Evolutionary conservation across 148 eudicot genomes (phyloP).

Genomic region (Polygonum maritimum): DNA sequence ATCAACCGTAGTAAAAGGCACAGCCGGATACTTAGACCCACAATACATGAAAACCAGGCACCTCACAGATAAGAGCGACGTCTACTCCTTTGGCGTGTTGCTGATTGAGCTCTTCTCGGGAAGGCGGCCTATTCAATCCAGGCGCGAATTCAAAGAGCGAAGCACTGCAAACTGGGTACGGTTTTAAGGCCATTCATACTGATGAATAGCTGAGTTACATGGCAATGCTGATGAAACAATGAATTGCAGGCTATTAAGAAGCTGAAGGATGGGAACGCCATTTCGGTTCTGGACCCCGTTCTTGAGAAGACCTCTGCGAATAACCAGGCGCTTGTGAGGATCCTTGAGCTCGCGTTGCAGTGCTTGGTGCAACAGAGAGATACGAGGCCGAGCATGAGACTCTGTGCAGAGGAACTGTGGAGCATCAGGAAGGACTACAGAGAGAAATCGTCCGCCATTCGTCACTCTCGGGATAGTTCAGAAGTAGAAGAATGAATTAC

Average conservation of each 20-base stretch:
- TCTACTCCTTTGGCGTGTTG: slow-evolving; percentile 52
- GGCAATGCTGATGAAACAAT: not conserved
- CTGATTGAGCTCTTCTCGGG: slow-evolving; percentile 54
- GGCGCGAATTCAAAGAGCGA: slow-evolving; percentile 28
- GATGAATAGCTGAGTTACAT: not conserved
- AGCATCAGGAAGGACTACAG: slow-evolving; percentile 63
- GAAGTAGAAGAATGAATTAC: slow-evolving; percentile 14
- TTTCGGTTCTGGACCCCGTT: slow-evolving; percentile 53
- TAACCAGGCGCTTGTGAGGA: slow-evolving; percentile 45
- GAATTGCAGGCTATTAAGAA: slow-evolving; percentile 64
- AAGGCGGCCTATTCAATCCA: slow-evolving; percentile 53
- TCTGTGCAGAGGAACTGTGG: slow-evolving; percentile 80
- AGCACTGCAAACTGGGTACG: slow-evolving; percentile 1
- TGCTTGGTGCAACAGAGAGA: slow-evolving; percentile 59
- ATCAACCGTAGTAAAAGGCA: slow-evolving; percentile 61
- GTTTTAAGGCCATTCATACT: not conserved
- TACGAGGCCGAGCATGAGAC: slow-evolving; percentile 63
- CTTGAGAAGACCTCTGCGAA: slow-evolving; percentile 46
- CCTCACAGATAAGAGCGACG: slow-evolving; percentile 58
- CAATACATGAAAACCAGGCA: slow-evolving; percentile 50
- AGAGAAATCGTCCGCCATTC: slow-evolving; percentile 27
- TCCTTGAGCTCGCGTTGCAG: slow-evolving; percentile 49
- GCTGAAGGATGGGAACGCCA: slow-evolving; percentile 59
- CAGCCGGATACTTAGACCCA: slow-evolving; percentile 61
- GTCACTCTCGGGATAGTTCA: slow-evolving; percentile 17